Base-by-base conservation (phyloP, 2,329 filamentous ascomycete genomes). In the Fusarium nematophilum region DNA sequence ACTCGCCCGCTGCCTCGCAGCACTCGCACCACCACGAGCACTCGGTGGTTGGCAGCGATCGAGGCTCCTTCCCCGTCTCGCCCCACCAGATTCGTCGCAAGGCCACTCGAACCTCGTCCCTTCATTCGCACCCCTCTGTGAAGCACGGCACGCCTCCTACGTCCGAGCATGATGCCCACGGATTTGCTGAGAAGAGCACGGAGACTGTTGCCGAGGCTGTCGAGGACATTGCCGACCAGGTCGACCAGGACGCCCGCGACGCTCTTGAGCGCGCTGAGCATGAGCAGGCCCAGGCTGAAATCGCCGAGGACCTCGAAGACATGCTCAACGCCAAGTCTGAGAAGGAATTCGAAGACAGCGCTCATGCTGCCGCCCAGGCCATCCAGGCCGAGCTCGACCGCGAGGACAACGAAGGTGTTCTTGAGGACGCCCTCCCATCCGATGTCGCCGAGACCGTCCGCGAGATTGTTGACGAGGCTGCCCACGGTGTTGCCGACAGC, bases 151-250 rank as follows among this genome's bases (percentile, higher is more conserved):
- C 74, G 1, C 73, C 75, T 23, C 66, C 72, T 0, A 66, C 67
- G 4, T 65, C 69, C 33, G 74, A 75, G 14, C 68, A 70, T 33
- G 73, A 70, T 26, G 65, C 63, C 47, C 65, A 68, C 34, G 62
- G 59, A 39, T 58, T 68, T 23, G 57, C 58, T 49, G 85, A 82
- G 59, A 87, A 90, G 74, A 89, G 86, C 47, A 86, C 81, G 63
- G 89, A 92, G 73, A 90, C 88, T 43, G 90, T 95, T 25, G 82
- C 89, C 15, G 86, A 91, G 51, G 88, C 90, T 21, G 80, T 93
- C 33, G 84, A 81, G 62, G 87, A 87, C 34, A 79, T 93, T 61
- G 90, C 88, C 36, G 73, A 73, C 43, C 76, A 78, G 64, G 81
- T 75, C 15, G 77, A 84, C 57, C 73, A 76, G 7, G 81, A 83